phyloP scores from a whole-genome alignment of 441 rosid species.

The Jatropha multifida region DNA sequence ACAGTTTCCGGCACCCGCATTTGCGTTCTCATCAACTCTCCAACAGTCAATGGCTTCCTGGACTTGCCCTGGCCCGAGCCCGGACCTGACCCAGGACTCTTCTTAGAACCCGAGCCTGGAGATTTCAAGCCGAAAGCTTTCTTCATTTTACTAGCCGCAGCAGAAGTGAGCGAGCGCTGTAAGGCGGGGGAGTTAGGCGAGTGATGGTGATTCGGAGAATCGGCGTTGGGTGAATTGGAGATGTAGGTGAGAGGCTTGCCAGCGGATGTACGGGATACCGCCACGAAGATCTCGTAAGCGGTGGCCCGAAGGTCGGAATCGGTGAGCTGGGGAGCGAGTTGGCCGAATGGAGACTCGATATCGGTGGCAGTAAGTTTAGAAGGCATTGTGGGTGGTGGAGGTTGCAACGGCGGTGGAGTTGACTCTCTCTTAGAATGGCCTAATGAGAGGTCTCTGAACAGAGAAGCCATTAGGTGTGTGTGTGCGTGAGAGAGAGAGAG shows the following conservation, averaged over 20 bases:
- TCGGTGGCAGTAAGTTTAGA: slow-evolving; percentile 34
- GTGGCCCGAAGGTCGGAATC: slow-evolving; percentile 80
- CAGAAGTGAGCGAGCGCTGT: slow-evolving; percentile 80
- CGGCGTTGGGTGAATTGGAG: slow-evolving; percentile 33
- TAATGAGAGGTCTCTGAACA: slow-evolving; percentile 86
- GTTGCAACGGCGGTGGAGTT: slow-evolving; percentile 31
- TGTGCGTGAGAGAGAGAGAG: slow-evolving; percentile 13
- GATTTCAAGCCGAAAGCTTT: slow-evolving; percentile 89
- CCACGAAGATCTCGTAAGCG: slow-evolving; percentile 90
- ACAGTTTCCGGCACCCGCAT: slow-evolving; percentile 73
- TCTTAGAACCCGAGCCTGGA: slow-evolving; percentile 56
- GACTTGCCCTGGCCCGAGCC: slow-evolving; percentile 60
- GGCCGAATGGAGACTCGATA: slow-evolving; percentile 77
- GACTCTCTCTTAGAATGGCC: slow-evolving; percentile 83
- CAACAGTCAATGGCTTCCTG: slow-evolving; percentile 69
- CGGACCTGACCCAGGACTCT: slow-evolving; percentile 60
- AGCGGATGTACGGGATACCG: slow-evolving; percentile 76
- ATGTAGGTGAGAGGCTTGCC: slow-evolving; percentile 59
- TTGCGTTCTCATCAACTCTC: slow-evolving; percentile 91
- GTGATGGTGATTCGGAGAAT: slow-evolving; percentile 36
- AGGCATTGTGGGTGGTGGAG: slow-evolving; percentile 33
- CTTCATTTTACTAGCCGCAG: slow-evolving; percentile 96
- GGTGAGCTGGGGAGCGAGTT: slow-evolving; percentile 61
- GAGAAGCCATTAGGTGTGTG: slow-evolving; percentile 62
- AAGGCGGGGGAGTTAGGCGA: slow-evolving; percentile 44